Conservation (phyloP, 805 yeast species). For the Candida coquimbonensis region DNA sequence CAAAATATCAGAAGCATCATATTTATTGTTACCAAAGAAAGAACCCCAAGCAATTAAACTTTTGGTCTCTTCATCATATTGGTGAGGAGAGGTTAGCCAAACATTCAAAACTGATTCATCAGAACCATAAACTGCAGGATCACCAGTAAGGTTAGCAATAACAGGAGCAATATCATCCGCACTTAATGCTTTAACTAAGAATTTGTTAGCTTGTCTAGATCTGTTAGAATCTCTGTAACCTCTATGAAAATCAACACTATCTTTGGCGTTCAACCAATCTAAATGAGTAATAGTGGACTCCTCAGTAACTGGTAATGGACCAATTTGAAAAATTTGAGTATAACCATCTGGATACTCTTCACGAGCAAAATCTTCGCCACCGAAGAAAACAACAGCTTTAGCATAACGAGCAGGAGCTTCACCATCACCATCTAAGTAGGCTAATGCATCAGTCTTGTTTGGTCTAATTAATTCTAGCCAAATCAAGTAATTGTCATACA, state of each 20-base stretch:
- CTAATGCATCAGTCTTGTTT: slow-evolving; percentile 23
- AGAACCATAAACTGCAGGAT: slow-evolving; percentile 10
- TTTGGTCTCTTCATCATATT: slow-evolving; percentile 13
- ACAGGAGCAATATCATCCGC: slow-evolving; percentile 6
- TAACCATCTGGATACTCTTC: slow-evolving; percentile 20
- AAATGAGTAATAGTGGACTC: slow-evolving; percentile 10
- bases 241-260: slow-evolving; percentile 11
- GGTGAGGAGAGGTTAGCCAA: slow-evolving; percentile 21
- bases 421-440: slow-evolving; percentile 17
- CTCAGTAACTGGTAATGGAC: slow-evolving; percentile 15
- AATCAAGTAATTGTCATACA: slow-evolving; percentile 18
- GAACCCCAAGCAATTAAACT: slow-evolving; percentile 15
- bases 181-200: slow-evolving; percentile 9
- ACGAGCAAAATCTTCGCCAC: slow-evolving; percentile 18
- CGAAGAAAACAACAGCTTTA: slow-evolving; percentile 18
- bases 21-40: slow-evolving; percentile 15
- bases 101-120: slow-evolving; percentile 17
- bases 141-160: slow-evolving; percentile 14
- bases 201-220: slow-evolving; percentile 3
- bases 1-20: slow-evolving; percentile 20
- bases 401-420: slow-evolving; percentile 19
- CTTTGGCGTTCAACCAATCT: slow-evolving; percentile 16
- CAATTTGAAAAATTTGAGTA: slow-evolving; percentile 20
- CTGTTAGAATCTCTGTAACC: slow-evolving; percentile 18
- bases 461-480: slow-evolving; percentile 22